Evolutionary conservation across 78 protist species (phyloP).

Genomic region (Bodo saltans): DNA sequence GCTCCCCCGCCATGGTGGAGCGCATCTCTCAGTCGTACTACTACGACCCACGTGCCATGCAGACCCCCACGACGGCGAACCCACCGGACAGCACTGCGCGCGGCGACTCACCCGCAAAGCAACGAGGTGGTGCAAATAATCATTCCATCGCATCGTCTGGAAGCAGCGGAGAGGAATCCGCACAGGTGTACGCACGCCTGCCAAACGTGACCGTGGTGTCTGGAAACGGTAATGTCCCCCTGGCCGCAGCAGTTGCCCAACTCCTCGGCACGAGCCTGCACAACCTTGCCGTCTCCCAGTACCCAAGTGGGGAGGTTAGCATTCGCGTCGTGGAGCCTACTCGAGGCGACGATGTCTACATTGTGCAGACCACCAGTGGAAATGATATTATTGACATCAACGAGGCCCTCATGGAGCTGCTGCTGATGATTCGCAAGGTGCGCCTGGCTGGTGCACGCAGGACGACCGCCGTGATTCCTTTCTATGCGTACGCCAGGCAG

Average conservation of each 20-base stretch:
- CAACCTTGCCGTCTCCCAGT: not conserved
- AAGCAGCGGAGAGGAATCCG: too few relatives aligned
- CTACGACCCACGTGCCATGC: too few relatives aligned
- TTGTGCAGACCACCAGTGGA: slow-evolving; percentile 58
- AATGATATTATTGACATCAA: slow-evolving; percentile 45
- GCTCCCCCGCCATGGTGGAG: too few relatives aligned
- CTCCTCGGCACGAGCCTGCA: not conserved
- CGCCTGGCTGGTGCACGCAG: slow-evolving; percentile 38
- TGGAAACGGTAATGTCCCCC: not conserved
- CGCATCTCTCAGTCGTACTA: too few relatives aligned
- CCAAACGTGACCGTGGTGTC: not conserved
- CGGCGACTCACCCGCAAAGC: not conserved
- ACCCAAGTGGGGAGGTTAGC: slow-evolving; percentile 26
- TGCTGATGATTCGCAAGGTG: slow-evolving; percentile 49
- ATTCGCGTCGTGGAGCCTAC: slow-evolving; percentile 50
- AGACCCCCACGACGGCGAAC: too few relatives aligned
- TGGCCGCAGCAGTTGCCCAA: not conserved
- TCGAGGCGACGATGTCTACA: slow-evolving; percentile 51
- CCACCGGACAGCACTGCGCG: too few relatives aligned
- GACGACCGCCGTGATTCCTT: slow-evolving; percentile 79
- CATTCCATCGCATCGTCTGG: not conserved
- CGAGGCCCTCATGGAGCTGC: slow-evolving; percentile 72
- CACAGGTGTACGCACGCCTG: too few relatives aligned
- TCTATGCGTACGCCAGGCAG: slow-evolving; percentile 70
- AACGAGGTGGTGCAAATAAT: slow-evolving; percentile 11